phyloP scores from a whole-genome alignment of 352 stramenopile genomes.

The Phytophthora crassamura region DNA sequence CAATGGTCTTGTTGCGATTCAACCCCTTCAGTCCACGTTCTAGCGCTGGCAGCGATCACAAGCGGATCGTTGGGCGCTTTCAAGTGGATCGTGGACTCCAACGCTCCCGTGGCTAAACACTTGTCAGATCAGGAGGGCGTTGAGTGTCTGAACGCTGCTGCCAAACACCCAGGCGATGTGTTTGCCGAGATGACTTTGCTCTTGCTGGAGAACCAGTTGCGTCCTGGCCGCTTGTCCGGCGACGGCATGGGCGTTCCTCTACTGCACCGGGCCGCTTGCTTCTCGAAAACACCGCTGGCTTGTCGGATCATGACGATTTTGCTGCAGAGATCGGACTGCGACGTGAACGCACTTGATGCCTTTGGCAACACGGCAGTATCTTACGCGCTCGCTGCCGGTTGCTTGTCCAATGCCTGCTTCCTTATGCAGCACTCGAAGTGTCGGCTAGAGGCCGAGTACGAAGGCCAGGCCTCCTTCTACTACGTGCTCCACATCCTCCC shows the following conservation, averaged over 20 bases:
- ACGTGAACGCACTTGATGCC: conserved; percentile 60
- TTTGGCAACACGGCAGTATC: conserved; percentile 55
- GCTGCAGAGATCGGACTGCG: conserved; percentile 31
- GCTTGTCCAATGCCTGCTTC: conserved; percentile 47
- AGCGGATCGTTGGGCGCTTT: conserved; percentile 44
- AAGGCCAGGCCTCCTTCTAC: conserved; percentile 71
- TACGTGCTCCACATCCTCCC: conserved; percentile 63
- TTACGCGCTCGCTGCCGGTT: conserved; percentile 50
- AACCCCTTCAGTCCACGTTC: neutral
- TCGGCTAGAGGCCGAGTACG: conserved; percentile 63
- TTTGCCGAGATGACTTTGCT: conserved; percentile 52
- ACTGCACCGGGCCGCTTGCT: conserved; percentile 59
- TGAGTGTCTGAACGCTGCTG: conserved; percentile 26
- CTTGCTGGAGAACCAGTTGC: conserved; percentile 38
- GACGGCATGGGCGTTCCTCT: conserved; percentile 56
- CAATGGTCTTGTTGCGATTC: neutral
- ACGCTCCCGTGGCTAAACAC: conserved; percentile 1
- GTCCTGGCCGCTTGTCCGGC: conserved; percentile 53
- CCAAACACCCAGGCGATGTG: conserved; percentile 36
- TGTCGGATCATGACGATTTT: conserved; percentile 34
- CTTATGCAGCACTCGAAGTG: conserved; percentile 36
- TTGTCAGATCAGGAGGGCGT: conserved; percentile 23
- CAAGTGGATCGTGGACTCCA: conserved; percentile 46
- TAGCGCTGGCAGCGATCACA: conserved; percentile 40
- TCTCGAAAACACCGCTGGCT: conserved; percentile 33